phyloP scores from a whole-genome alignment of 2,329 filamentous ascomycete genomes.

The Neonectria neomacrospora region DNA sequence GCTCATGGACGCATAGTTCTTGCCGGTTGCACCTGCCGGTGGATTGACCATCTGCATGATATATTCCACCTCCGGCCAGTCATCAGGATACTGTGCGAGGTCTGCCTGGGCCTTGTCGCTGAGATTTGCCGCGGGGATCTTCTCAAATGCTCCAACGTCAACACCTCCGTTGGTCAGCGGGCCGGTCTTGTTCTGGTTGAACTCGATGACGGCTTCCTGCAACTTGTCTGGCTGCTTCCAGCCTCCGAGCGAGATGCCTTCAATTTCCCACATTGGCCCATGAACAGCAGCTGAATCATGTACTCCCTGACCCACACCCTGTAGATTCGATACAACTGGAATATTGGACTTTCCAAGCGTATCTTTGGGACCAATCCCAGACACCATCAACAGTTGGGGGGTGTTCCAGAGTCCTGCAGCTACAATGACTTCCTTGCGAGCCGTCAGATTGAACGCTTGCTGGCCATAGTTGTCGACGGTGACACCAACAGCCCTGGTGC shows the following conservation, averaged over 20 bases:
- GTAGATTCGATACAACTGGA: constrained; percentile 25
- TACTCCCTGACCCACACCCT: constrained; percentile 39
- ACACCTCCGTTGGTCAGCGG: constrained; percentile 43
- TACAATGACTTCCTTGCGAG: constrained; percentile 34
- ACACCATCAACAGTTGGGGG: constrained; percentile 38
- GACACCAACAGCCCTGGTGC: constrained; percentile 8
- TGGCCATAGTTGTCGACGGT: constrained; percentile 22
- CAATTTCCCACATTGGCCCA: constrained; percentile 21
- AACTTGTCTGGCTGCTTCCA: background rate
- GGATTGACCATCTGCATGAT: constrained; percentile 22
- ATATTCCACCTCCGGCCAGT: constrained; percentile 52
- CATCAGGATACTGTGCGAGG: constrained; percentile 43
- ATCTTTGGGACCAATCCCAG: constrained; percentile 33
- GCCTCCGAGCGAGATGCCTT: constrained; percentile 1
- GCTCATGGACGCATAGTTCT: constrained; percentile 39
- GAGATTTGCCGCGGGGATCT: constrained; percentile 16
- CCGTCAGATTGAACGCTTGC: constrained; percentile 28
- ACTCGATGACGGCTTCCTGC: constrained; percentile 3
- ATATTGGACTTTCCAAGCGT: constrained; percentile 27
- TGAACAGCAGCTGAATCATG: constrained; percentile 25
- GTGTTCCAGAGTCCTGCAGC: constrained; percentile 35
- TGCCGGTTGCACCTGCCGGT: constrained; percentile 21
- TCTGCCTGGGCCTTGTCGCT: constrained; percentile 30
- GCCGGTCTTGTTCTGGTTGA: constrained; percentile 8
- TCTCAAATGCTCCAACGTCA: constrained; percentile 37